phyloP scores from a whole-genome alignment of 192 early-diverging fungal species.

The Backusella parvicylindrica region DNA sequence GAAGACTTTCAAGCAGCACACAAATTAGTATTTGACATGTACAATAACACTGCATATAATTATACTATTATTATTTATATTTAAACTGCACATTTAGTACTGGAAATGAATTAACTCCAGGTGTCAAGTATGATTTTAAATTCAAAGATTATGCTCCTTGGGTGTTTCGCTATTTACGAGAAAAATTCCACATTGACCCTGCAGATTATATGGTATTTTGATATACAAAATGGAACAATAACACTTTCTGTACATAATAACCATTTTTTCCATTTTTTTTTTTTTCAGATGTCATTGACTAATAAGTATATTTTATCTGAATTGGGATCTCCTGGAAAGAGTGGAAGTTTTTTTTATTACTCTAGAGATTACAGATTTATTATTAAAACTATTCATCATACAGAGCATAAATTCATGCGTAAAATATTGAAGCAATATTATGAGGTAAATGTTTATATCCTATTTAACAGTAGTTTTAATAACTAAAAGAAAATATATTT shows the following conservation, averaged over 20 bases:
- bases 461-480: neutral
- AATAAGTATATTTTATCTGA: slow-evolving; percentile 97
- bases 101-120: slow-evolving; percentile 94
- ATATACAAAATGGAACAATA: neutral
- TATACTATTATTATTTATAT: neutral
- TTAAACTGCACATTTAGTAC: slow-evolving; percentile 42
- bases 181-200: slow-evolving; percentile 84
- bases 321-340: slow-evolving; percentile 91
- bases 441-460: slow-evolving; percentile 46
- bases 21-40: slow-evolving; percentile 96
- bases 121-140: slow-evolving; percentile 95
- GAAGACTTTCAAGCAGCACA: slow-evolving; percentile 88
- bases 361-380: slow-evolving; percentile 98
- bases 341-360: slow-evolving; percentile 97
- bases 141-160: too few relatives aligned
- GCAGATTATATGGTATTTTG: slow-evolving; percentile 83
- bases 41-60: slow-evolving; percentile 19
- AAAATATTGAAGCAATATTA: slow-evolving; percentile 86
- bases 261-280: neutral
- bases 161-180: slow-evolving; percentile 90
- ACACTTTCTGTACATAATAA: neutral
- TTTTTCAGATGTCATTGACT: slow-evolving; percentile 74
- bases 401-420: slow-evolving; percentile 93
- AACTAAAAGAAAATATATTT: slow-evolving; percentile 2
- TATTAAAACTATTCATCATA: slow-evolving; percentile 96